Conservation (phyloP, 345 rosid genomes). For the Gynandropsis gynandra region DNA sequence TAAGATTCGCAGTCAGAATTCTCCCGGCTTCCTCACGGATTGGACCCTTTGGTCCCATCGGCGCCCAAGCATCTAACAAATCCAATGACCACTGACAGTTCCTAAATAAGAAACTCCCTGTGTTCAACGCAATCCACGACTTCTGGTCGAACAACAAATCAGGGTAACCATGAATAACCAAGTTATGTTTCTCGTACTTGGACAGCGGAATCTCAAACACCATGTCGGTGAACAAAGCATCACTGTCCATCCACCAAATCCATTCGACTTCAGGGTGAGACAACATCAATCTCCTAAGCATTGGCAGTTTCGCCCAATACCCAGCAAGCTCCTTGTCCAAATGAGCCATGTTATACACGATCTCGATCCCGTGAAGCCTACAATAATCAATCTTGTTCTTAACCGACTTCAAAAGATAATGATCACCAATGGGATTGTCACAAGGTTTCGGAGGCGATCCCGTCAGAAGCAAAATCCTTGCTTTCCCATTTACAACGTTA, state of each 20-base stretch:
- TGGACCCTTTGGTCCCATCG: conserved; percentile 87
- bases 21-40: conserved; percentile 87
- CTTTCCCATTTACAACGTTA: conserved; percentile 47
- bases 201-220: conserved; percentile 66
- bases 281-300: conserved; percentile 80
- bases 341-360: conserved; percentile 95
- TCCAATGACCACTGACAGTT: conserved; percentile 95
- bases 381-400: conserved; percentile 96
- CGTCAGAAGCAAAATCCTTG: conserved; percentile 64
- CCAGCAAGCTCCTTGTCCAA: conserved; percentile 89
- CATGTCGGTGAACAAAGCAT: conserved; percentile 92
- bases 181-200: conserved; percentile 55
- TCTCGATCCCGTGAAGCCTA: conserved; percentile 94
- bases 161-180: conserved; percentile 90
- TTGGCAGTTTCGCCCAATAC: conserved; percentile 90
- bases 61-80: conserved; percentile 92
- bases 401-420: conserved; percentile 66
- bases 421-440: conserved; percentile 90
- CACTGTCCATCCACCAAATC: conserved; percentile 99
- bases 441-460: conserved; percentile 95
- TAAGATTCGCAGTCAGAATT: conserved; percentile 72
- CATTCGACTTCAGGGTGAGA: conserved; percentile 91
- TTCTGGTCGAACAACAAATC: conserved; percentile 80
- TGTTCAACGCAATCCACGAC: conserved; percentile 93
- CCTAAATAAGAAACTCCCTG: conserved; percentile 84